Evolutionary conservation across 1,284 basidiomycete species (phyloP), one percentile per base, ranked within the genome.

Genomic region (Mycena citricolor): DNA sequence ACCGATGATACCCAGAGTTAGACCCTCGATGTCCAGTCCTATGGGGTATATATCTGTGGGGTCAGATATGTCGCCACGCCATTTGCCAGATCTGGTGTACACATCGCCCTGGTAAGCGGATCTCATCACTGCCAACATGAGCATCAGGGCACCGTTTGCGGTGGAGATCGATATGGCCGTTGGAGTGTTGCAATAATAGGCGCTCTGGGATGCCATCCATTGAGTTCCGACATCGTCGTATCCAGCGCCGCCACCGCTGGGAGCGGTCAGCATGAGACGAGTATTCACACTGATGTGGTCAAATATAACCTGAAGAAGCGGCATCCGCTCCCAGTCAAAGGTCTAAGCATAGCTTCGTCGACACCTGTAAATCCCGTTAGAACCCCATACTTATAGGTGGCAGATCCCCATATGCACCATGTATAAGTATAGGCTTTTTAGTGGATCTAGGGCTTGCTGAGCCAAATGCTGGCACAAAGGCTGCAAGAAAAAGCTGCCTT

Each of bases 121-220:
- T 4, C 54, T 52, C 28, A 49, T 49, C 6, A 48, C 49, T 13
- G 45, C 26, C 4, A 56, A 47, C 11, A 56, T 52, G 30, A 56
- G 47, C 52, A 54, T 49, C 6, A 50, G 39, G 2, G 54, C 51
- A 7, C 49, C 46, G 38, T 56, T 52, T 10, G 54, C 52, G 5
- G 54, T 56, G 33, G 52, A 47, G 14, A 52, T 37, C 2, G 49
- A 39, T 22, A 52, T 45, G 11, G 48, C 48, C 4, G 46, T 47
- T 7, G 54, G 48, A n/a, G 54, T 54, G 35, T 56, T 56, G n/a
- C 52, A 54, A 42, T 52, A 56, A 25, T 47, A 54, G 13, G 47
- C 52, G 22, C 52, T 44, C 32, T 52, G 22, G 3, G 30, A 37
- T 10, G 49, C 28, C 44, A 56, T 34, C 39, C 49, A 56, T n/a